phyloP scores from a whole-genome alignment of 345 rosid genomes.

The Carallia brachiata region DNA sequence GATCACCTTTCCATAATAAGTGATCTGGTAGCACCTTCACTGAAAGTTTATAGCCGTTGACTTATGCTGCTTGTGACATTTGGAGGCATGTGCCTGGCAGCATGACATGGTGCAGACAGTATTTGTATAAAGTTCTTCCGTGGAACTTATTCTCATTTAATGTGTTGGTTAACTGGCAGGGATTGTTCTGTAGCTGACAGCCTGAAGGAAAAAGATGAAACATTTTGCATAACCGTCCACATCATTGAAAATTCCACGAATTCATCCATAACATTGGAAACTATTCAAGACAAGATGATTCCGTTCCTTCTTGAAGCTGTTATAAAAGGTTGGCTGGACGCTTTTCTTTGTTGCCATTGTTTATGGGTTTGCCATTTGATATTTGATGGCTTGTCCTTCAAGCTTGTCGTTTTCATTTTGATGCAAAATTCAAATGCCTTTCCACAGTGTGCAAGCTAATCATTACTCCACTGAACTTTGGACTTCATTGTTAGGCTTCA shows the following conservation, averaged over 20 bases:
- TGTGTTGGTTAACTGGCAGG: constrained; percentile 26
- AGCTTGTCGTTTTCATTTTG: background rate
- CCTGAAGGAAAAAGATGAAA: constrained; percentile 38
- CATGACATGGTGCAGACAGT: background rate
- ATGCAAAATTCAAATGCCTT: background rate
- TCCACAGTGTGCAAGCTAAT: background rate
- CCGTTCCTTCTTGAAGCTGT: constrained; percentile 64
- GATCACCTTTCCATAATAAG: no score
- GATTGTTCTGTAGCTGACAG: constrained; percentile 35
- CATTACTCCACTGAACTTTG: constrained; percentile 15
- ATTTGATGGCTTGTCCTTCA: background rate
- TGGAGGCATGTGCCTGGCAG: no score
- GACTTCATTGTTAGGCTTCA: constrained; percentile 47
- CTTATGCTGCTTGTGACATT: background rate
- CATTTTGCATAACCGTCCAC: constrained; percentile 52
- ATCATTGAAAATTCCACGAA: constrained; percentile 41
- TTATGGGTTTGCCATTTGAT: constrained; percentile 3
- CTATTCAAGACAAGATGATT: constrained; percentile 43
- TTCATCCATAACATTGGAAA: constrained; percentile 32
- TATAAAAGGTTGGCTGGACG: constrained; percentile 47
- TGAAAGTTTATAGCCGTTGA: no score
- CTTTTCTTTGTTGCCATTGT: background rate
- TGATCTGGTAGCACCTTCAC: no score
- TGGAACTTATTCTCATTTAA: constrained; percentile 3
- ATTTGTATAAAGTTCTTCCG: background rate